Evolutionary conservation across 2,329 filamentous ascomycete species (phyloP).

Genomic region (Verticillium longisporum): DNA sequence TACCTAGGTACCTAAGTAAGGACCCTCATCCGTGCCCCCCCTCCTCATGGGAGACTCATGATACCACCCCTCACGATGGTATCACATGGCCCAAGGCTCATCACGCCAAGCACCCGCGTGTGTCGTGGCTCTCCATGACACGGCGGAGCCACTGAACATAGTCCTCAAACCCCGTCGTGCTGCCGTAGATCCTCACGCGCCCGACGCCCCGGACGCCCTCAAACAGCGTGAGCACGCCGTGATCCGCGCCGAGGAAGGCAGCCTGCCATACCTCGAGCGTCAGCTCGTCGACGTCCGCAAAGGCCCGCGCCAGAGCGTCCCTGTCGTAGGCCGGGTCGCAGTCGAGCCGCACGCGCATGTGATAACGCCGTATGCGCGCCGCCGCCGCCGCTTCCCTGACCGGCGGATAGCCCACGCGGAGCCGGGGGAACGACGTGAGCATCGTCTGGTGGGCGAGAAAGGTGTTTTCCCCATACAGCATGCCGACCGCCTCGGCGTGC

Average conservation of each 20-base stretch:
- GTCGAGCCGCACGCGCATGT: constrained; percentile 33
- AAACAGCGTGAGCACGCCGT: constrained; percentile 29
- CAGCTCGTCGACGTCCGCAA: constrained; percentile 30
- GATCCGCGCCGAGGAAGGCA: constrained; percentile 29
- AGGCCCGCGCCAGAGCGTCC: constrained; percentile 21
- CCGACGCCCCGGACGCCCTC: constrained; percentile 34
- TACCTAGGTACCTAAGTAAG: too few species aligned
- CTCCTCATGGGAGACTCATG: neutral
- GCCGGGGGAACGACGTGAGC: constrained; percentile 33
- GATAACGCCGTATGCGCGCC: constrained; percentile 29
- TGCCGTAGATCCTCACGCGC: constrained; percentile 26
- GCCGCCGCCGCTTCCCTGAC: constrained; percentile 20
- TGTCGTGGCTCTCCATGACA: constrained; percentile 23
- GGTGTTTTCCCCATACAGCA: constrained; percentile 36
- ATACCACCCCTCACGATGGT: neutral
- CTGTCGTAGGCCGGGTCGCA: constrained; percentile 24
- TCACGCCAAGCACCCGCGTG: neutral
- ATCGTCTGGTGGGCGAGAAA: constrained; percentile 34
- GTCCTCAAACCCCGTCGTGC: constrained; percentile 31
- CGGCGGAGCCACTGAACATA: constrained; percentile 33
- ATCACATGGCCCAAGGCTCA: neutral
- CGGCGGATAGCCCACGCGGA: constrained; percentile 23
- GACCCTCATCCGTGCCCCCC: too few species aligned
- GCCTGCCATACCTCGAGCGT: constrained; percentile 31
- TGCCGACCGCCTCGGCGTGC: constrained; percentile 29